Base-by-base conservation (phyloP, 257 asterid genomes). In the Nicotiana knightiana region DNA sequence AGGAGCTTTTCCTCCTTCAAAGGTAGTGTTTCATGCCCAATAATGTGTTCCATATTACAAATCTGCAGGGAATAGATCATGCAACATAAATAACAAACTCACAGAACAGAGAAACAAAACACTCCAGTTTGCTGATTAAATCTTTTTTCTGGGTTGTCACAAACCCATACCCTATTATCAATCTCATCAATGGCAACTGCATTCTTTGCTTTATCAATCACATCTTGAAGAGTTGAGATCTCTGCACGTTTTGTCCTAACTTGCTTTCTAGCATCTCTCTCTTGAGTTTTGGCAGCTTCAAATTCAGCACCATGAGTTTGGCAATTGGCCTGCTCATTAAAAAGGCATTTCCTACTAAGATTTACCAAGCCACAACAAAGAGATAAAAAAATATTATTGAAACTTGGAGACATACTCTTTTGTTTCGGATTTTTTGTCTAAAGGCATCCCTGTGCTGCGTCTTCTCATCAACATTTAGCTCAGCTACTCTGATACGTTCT, bases 161-260 rank as follows among this genome's bases (percentile, higher is more conserved):
- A 70, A 81, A 84, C 82, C 73, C 83, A 62, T 84, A 94, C 99
- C 94, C 91, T 89, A 77, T 83, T 88, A 89, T 94, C 93, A 82
- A 96, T 91, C 78, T 94, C 98, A 77, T 88, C 91, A 51, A 96
- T 84, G 67, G 98, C 91, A 83, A 90, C 81, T 84, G 99, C 99
- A 91, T 96, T 96, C 92, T 93, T 96, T 80, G 94, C 98, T 87
- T 90, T 93, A 88, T 90, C 92, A 77, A 96, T 87, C 87, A 91
- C 85, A 70, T 87, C 79, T 83, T 91, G 97, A 18, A 96, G 94
- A 73, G 97, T 85, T 67, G 92, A 96, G 81, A 93, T 96, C 85
- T 96, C 98, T 37, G 86, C 85, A 79, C 98, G 99, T 85, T 93
- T 94, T 82, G 88, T 82, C 88, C 89, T 92, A 65, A 96, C 91